Conservation (phyloP, 306 rosid genomes). For the Glycine tomentella region DNA sequence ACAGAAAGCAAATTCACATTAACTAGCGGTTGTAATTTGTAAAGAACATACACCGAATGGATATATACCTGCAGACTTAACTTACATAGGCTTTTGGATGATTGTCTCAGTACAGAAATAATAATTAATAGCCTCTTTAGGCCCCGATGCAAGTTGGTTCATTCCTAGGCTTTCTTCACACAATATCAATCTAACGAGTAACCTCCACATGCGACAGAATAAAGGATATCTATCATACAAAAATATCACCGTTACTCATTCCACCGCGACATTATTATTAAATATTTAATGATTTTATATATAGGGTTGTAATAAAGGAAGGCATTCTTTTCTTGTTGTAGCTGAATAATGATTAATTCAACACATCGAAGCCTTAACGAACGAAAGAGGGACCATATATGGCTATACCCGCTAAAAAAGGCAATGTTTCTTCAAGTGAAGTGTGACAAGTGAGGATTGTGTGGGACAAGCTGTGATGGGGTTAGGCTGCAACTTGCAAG, state of each 20-base stretch:
- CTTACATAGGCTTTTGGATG: background rate
- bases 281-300: slow-evolving; percentile 23
- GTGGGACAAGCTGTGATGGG: slow-evolving; percentile 2
- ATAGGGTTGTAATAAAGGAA: slow-evolving; percentile 19
- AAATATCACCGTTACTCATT: background rate
- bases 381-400: slow-evolving; percentile 16
- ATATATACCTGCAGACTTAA: background rate
- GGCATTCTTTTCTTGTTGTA: slow-evolving; percentile 36
- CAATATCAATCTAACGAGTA: background rate
- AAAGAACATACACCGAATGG: background rate
- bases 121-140: background rate
- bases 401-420: background rate
- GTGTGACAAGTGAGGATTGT: background rate
- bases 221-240: background rate
- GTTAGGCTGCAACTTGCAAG: background rate
- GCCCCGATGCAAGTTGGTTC: no score
- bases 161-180: no score
- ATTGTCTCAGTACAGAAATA: background rate
- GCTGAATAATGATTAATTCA: background rate
- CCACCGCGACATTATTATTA: background rate
- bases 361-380: background rate
- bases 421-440: slow-evolving; percentile 15
- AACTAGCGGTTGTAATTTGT: background rate
- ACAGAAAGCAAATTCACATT: background rate
- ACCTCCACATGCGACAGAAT: slow-evolving; percentile 7